Conservation (phyloP, 2,329 filamentous ascomycete genomes). For the Pyricularia pennisetigena region DNA sequence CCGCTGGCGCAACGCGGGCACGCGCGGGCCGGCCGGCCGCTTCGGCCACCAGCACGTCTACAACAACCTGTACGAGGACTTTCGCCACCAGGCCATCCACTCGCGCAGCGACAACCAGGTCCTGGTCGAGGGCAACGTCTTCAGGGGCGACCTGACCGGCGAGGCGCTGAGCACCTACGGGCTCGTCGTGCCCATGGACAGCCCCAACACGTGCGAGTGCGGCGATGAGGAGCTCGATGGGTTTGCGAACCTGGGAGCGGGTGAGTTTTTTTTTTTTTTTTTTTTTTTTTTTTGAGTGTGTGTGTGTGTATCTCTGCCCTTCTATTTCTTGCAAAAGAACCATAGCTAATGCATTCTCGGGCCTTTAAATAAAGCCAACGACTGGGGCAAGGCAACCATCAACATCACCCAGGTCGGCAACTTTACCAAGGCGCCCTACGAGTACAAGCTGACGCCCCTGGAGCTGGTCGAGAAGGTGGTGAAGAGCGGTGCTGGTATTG, state of each 20-base stretch:
- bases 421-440: constrained; percentile 37
- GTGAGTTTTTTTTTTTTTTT: constrained; percentile 21
- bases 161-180: constrained; percentile 44
- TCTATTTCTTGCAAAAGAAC: no score
- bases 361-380: constrained; percentile 22
- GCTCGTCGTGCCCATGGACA: constrained; percentile 43
- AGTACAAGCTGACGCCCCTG: constrained; percentile 36
- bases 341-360: background rate
- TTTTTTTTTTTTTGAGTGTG: background rate
- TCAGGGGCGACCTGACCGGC: constrained; percentile 30
- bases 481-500: constrained; percentile 33
- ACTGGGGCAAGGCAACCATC: constrained; percentile 34
- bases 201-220: constrained; percentile 40
- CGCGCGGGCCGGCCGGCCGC: constrained; percentile 34
- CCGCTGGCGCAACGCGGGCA: constrained; percentile 33
- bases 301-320: background rate
- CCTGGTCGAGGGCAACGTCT: constrained; percentile 37
- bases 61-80: constrained; percentile 38
- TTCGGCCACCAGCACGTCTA: constrained; percentile 40
- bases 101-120: constrained; percentile 37
- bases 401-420: constrained; percentile 42
- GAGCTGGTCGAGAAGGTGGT: constrained; percentile 28
- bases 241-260: constrained; percentile 41
- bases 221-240: constrained; percentile 45
- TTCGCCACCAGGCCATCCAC: constrained; percentile 36